Base-by-base conservation (phyloP, 78 protist species). In the Cavenderia fasciculata region DNA sequence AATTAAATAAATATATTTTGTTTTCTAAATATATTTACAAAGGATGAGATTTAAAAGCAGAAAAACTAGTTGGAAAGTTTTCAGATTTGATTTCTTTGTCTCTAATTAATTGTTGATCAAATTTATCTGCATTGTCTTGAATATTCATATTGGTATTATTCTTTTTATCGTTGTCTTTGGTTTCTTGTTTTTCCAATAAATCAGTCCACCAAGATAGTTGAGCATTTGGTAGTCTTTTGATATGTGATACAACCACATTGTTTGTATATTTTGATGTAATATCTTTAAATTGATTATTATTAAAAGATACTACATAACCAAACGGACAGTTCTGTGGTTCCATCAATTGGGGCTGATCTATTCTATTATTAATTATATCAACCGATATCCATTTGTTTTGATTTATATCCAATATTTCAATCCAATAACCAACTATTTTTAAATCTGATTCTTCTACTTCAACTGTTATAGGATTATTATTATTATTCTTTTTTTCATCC, bases 261-360 rank as follows among this genome's bases (percentile, higher is more conserved):
- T 82, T 82, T 12, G 90, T 68, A 57, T 82, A 82, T 69, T 72
- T 68, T 29, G 62, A 52, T 11, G 90, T 82, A 2, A 82, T 31
- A 68, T 82, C 90, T 57, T 82, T 82, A 6, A 82, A 44, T 33
- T 68, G 71, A 46, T 52, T 16, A 7, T 66, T 31, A 36, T 74
- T 57, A 33, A 21, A 57, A 1, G 38, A 41, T 0, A 77, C 23
- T 23, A 82, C 78, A 82, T 82, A 82, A 12, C 79, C 40, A 57
- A 82, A 82, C 41, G 90, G 90, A 33, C 40, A 21, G 21, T 56
- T 27, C 6, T 23, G 2, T 16, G 72, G 38, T 41, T 82, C 90
- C 46, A 82, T 23, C 0, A 21, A 16, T 7, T 56, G 18, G 21
- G 90, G 71, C 29, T 56, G 49, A 52, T 82, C 61, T 8, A 68